phyloP scores from a whole-genome alignment of 441 rosid genomes.

The Pelargonium australe region DNA sequence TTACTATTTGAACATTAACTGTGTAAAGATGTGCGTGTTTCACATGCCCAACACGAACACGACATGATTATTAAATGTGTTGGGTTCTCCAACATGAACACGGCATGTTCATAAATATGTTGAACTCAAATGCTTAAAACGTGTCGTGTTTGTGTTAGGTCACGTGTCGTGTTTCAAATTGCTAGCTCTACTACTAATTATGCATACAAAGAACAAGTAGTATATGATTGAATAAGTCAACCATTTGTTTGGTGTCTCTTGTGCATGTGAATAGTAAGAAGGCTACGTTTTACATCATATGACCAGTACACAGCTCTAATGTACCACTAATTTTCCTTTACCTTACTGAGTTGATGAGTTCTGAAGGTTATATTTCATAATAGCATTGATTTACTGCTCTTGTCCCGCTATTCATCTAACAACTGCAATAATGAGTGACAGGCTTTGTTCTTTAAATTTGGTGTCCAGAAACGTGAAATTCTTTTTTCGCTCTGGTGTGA shows the following conservation, averaged over 20 bases:
- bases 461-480: background rate
- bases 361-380: background rate
- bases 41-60: too few species aligned
- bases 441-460: background rate
- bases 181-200: background rate
- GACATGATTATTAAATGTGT: too few species aligned
- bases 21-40: too few species aligned
- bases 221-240: background rate
- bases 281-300: background rate
- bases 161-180: too few species aligned
- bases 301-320: background rate
- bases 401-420: background rate
- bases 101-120: too few species aligned
- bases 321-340: background rate
- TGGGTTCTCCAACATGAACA: too few species aligned
- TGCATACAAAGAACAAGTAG: background rate
- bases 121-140: too few species aligned
- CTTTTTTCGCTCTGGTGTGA: background rate
- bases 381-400: background rate
- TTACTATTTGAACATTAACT: too few species aligned
- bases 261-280: background rate
- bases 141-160: too few species aligned
- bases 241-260: conserved; percentile 6
- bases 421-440: background rate
- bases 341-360: background rate